Conservation (phyloP, 305 asterid genomes). For the Fraxinus angustifolia region DNA sequence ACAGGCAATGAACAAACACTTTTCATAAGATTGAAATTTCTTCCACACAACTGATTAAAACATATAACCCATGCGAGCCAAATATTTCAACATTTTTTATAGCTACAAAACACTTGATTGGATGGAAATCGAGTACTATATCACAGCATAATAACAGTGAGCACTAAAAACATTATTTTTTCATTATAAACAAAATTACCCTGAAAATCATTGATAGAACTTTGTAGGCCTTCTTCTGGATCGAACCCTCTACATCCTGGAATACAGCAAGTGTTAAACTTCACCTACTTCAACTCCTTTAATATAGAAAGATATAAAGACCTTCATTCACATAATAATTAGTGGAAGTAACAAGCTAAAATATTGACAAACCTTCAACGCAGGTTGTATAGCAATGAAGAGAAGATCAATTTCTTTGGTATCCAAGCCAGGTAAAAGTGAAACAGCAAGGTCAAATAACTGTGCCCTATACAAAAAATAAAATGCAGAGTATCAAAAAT, state of each 20-base stretch:
- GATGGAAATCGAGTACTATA: background rate
- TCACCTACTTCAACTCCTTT: slow-evolving; percentile 17
- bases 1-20: background rate
- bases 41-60: background rate
- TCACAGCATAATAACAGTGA: background rate
- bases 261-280: slow-evolving; percentile 20
- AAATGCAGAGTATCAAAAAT: slow-evolving; percentile 4
- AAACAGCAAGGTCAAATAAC: slow-evolving; percentile 73
- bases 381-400: slow-evolving; percentile 51
- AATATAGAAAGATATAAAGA: background rate
- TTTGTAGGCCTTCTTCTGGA: slow-evolving; percentile 91
- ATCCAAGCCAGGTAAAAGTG: slow-evolving; percentile 80
- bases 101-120: background rate
- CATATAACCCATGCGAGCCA: background rate
- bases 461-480: slow-evolving; percentile 58
- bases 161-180: background rate
- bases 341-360: slow-evolving; percentile 7
- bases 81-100: background rate
- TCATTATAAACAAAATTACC: slow-evolving; percentile 38
- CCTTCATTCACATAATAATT: slow-evolving; percentile 1
- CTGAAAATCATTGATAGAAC: slow-evolving; percentile 64
- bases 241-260: slow-evolving; percentile 70
- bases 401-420: slow-evolving; percentile 63
- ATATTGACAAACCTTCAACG: slow-evolving; percentile 53
- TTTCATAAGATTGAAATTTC: background rate